These are phyloP conservation scores for Solanum clarkiae DNA, from an alignment of 257 asterid genomes.

Conservation along the genomic window DNA sequence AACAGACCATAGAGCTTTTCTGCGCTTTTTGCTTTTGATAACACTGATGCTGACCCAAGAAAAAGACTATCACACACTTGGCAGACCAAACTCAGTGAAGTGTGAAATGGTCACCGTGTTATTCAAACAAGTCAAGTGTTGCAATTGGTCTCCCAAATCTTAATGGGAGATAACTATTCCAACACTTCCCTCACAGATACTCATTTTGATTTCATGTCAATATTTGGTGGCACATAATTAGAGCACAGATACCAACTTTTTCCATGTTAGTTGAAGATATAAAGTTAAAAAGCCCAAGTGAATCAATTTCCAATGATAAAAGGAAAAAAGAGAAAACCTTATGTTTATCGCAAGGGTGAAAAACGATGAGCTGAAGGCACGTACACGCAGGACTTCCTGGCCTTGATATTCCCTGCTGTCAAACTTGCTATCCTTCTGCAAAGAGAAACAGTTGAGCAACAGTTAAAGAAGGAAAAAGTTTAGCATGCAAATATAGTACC, in stretches of 20 bases:
- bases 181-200: not conserved
- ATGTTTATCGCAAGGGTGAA: constrained; percentile 92
- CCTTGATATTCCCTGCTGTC: constrained; percentile 50
- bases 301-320: constrained; percentile 36
- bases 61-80: not conserved
- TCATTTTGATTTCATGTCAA: not conserved
- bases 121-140: not conserved
- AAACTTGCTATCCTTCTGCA: constrained; percentile 33
- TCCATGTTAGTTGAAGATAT: not conserved
- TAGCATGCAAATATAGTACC: not conserved
- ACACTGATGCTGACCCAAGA: not conserved
- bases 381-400: constrained; percentile 65
- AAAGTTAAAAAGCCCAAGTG: not conserved
- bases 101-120: not conserved
- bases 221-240: not conserved
- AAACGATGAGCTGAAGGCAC: constrained; percentile 93
- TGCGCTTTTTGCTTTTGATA: not conserved
- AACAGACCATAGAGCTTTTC: not conserved
- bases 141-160: not conserved
- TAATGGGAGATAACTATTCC: not conserved
- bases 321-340: constrained; percentile 38
- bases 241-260: not conserved
- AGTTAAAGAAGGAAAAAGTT: not conserved
- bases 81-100: not conserved
- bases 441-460: not conserved